Conservation (phyloP, 2,329 filamentous ascomycete species). For the Lanzia echinophila region DNA sequence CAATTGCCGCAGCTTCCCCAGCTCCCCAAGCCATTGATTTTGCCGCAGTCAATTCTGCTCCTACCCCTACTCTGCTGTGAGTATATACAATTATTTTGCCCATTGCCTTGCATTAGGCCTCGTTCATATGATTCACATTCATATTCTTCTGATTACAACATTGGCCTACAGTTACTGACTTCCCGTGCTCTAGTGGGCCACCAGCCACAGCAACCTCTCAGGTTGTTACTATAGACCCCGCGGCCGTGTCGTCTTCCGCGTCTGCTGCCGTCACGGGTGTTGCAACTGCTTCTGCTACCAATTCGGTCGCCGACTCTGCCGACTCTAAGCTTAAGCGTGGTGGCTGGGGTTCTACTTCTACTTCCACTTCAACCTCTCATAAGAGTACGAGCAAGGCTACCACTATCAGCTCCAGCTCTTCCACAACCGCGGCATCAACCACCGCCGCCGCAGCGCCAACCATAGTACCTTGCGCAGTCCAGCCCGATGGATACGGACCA, state of each 20-base stretch:
- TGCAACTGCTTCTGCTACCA: not conserved
- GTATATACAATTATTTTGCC: too few species aligned
- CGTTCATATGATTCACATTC: too few species aligned
- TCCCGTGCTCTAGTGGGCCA: too few species aligned
- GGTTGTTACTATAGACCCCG: not conserved
- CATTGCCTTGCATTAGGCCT: too few species aligned
- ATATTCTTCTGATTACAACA: too few species aligned
- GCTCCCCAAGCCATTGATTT: conserved; percentile 14
- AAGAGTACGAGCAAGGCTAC: not conserved
- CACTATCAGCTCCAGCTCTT: not conserved
- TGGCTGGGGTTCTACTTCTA: not conserved
- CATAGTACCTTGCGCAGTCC: not conserved
- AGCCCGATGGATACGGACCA: conserved; percentile 28
- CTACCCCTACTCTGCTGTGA: not conserved
- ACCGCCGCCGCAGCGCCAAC: not conserved
- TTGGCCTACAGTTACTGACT: too few species aligned
- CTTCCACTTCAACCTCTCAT: not conserved
- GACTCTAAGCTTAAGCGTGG: not conserved
- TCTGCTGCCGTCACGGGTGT: not conserved
- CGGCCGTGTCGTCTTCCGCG: not conserved
- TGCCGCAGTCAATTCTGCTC: conserved; percentile 5
- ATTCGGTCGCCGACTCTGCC: not conserved
- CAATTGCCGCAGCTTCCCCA: conserved; percentile 13
- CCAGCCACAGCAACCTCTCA: not conserved
- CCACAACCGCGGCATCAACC: not conserved